Base-by-base conservation (phyloP, 805 yeast species). In the Teunomyces aglyptinius region DNA sequence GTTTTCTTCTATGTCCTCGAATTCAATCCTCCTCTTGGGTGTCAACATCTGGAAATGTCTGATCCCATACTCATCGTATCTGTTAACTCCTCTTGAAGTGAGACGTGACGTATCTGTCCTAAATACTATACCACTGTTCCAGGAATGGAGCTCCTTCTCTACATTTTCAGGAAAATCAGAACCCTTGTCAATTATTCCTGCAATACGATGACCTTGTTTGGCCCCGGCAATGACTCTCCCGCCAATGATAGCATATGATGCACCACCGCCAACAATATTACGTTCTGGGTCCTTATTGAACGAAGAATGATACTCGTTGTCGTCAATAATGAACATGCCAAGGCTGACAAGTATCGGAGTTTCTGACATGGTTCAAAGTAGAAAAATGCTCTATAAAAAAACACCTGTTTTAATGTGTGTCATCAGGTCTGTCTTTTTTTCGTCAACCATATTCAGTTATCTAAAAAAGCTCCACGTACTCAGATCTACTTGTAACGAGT, bases 271-370 rank as follows among this genome's bases (percentile, higher is more conserved):
- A 40, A 88, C 72, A 6, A 91, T 73, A 59, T 87, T 63, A 50
- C 56, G 61, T 52, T 69, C 71, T 19, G 67, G 55, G 34, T 48
- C 51, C 53, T 73, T 46, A 47, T 67, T 43, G 51, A 66, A 52
- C 44, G 63, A 54, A 43, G 64, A 60, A 0, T 80, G 75, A 56
- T 80, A 82, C 47, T 80, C 82, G 54, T 90, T 88, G 52, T 89
- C 96, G 63, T 91, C 98, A 13, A 91, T 77, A 57, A 92, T 89
- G 66, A 89, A 86, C 89, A 91, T 85, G 39, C 97, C 98, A 71
- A 87, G 71, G 1, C 95, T 77, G 16, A 85, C 75, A 57, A 88
- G 44, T 8, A 52, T 46, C 2, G 52, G 54, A 15, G n/a, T 24
- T 36, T 36, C 39, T 11, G 26, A 3, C 39, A 36, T 36, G 28